Evolutionary conservation across 2,329 filamentous ascomycete species (phyloP).

Genomic region (Apiospora marii): DNA sequence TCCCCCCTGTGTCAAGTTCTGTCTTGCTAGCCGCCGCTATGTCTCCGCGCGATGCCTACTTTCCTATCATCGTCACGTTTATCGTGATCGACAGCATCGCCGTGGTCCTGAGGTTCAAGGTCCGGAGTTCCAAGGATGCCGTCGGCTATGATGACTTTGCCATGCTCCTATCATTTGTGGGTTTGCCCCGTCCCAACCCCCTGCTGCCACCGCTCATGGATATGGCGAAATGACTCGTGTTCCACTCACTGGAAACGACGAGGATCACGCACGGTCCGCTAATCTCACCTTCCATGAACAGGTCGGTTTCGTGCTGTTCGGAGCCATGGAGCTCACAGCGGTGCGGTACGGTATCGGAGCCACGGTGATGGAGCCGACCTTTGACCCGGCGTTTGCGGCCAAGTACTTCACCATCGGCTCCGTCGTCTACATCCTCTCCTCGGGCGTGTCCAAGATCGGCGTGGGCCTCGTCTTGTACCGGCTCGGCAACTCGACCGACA

Average conservation of each 20-base stretch:
- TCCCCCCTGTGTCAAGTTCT: background rate
- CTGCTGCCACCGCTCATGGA: no score
- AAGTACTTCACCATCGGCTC: conserved; percentile 24
- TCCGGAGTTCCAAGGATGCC: conserved; percentile 17
- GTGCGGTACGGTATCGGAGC: conserved; percentile 14
- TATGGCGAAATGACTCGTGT: no score
- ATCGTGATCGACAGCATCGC: conserved; percentile 28
- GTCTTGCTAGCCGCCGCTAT: background rate
- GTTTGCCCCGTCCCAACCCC: background rate
- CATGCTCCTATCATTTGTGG: conserved; percentile 15
- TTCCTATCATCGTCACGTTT: conserved; percentile 28
- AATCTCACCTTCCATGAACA: background rate
- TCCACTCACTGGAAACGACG: no score
- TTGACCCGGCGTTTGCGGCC: conserved; percentile 15
- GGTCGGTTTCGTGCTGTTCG: conserved; percentile 17
- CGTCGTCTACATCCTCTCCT: conserved; percentile 3
- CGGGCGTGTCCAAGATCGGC: conserved; percentile 15
- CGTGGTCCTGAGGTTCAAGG: conserved; percentile 26
- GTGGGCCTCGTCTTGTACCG: conserved; percentile 13
- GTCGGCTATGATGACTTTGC: conserved; percentile 22
- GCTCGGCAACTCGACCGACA: background rate
- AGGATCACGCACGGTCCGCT: no score
- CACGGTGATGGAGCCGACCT: background rate
- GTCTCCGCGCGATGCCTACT: conserved; percentile 28
- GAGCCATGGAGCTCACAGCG: conserved; percentile 14